Evolutionary conservation across 768 basidiomycete genomes (phyloP), one percentile per base, ranked within the genome.

Genomic region (Boletus rex-veris): DNA sequence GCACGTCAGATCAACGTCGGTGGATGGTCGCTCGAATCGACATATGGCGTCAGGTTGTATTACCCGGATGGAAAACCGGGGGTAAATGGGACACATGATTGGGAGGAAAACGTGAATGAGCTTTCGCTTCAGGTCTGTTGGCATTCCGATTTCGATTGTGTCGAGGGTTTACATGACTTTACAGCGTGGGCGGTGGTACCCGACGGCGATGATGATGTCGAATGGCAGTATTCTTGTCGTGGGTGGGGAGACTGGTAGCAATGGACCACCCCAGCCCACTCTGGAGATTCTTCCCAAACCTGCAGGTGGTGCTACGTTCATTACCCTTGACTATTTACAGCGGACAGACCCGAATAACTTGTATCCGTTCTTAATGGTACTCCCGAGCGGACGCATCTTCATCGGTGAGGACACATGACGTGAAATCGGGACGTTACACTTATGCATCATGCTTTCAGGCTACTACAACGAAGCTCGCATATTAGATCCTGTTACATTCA

Each of bases 381-480:
- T 92, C 15, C 88, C 90, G 0, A 84, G 83, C 42, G 81, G 81
- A 2, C 77, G 78, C 33, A 71, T 92, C 60, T 90, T 91, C 64
- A 77, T 87, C 38, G 85, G 88, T 86, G 47, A 80, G 71, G 10
- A 33, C n/a, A 36, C n/a, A 43, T 10, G 38, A 9, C 5, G 5
- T 12, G 3, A 10, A 2, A 26, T 26, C 39, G 5, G 30, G 5
- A n/a, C 4, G 2, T 11, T 31, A 1, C 10, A 21, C 45, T 48
- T 30, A 49, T 36, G 10, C 4, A 12, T 43, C 1, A 16, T n/a
- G 3, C 5, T 12, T 21, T 28, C 54, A 89, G 87, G 77, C 0
- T 90, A 91, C 63, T 90, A 83, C 72, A 91, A 92, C 57, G 86
- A 91, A 67, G 90, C 89, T 1, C 83, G 89, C 15, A 80, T 91